Percentiles rank a stretch among this genome's conserved stretches.
phyloP scores from a whole-genome alignment of 768 basidiomycete genomes.

The Termitomyces titanicus region DNA sequence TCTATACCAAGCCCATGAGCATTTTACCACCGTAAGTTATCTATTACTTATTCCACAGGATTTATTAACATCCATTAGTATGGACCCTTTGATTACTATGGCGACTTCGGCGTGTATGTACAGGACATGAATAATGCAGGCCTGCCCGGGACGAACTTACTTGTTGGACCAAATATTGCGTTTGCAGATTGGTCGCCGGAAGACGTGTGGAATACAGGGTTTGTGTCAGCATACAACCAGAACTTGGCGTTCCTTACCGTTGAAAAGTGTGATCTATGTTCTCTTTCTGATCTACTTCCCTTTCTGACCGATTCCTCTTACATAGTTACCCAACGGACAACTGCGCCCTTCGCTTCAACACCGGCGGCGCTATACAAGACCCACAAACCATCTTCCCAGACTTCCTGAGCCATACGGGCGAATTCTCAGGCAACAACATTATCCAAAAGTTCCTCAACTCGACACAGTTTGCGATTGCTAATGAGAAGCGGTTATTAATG shows the following conservation, averaged over 20 bases:
- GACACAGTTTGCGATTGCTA: conserved; percentile 37
- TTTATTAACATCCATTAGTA: conserved; percentile 16
- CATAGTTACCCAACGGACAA: conserved; percentile 59
- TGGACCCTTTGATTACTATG: conserved; percentile 40
- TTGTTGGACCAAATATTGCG: conserved; percentile 53
- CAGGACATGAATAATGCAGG: conserved; percentile 37
- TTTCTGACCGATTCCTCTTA: conserved; percentile 11
- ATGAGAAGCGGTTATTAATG: conserved; percentile 51
- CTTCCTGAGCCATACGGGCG: conserved; percentile 59
- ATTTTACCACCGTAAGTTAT: conserved; percentile 24
- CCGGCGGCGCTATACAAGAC: conserved; percentile 31
- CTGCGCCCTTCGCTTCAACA: conserved; percentile 47
- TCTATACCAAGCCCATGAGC: conserved; percentile 41
- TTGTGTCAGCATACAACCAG: conserved; percentile 32
- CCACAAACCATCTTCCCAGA: conserved; percentile 46
- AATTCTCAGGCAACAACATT: conserved; percentile 33
- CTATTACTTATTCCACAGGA: not conserved
- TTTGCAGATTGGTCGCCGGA: conserved; percentile 54
- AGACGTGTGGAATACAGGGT: conserved; percentile 50
- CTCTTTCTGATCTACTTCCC: conserved; percentile 14
- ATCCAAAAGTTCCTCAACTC: conserved; percentile 51
- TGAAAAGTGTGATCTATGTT: conserved; percentile 43
- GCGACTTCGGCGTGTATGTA: conserved; percentile 49
- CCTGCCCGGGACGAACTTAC: conserved; percentile 34
- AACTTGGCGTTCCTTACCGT: conserved; percentile 47